Evolutionary conservation across 306 rosid species (phyloP), one percentile per base, ranked within the genome.

Genomic region (Heteromeles arbutifolia): DNA sequence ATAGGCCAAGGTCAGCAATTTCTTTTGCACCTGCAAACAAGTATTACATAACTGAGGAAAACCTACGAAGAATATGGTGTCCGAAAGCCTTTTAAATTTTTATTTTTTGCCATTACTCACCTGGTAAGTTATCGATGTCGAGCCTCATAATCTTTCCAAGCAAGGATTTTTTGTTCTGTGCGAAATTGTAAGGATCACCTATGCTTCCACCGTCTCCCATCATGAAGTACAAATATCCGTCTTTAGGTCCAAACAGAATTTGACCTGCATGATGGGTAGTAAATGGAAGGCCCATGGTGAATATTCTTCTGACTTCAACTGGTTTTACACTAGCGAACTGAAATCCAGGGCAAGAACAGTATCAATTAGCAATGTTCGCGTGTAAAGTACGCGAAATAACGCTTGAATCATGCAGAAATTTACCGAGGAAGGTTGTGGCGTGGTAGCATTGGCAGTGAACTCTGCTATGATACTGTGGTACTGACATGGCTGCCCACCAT

Each of bases 81-180:
- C 29, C 44, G 19, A 4, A 52, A 10, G n/a, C 63, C 39, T 13
- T 32, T 45, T 5, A 53, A 53, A 8, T 8, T 6, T 71, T 21
- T 37, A 2, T 26, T 48, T 48, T 11, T 48, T 48, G 41, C 45
- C 8, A 48, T 52, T 29, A 77, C 77, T 80, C 34, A 80, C 80
- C 77, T 25, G 84, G 82, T 8, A 73, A 52, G 79, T 68, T 73
- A 52, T 84, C 82, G 48, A 80, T 41, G 73, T 83, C 75, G 59
- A 84, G 82, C 82, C 87, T 73, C 74, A 80, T 73, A 29, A 80
- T 80, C 82, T 84, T 84, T 68, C 84, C 87, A 22, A 84, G 84
- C 84, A 84, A 69, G 29, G 77, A 84, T 29, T 80, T 80, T 74
- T 84, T 84, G 84, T 77, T 84, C 50, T 80, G 82, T n/a, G 84